Evolutionary conservation across 441 rosid species (phyloP), one percentile per base, ranked within the genome.

Genomic region (Geranium incanum): DNA sequence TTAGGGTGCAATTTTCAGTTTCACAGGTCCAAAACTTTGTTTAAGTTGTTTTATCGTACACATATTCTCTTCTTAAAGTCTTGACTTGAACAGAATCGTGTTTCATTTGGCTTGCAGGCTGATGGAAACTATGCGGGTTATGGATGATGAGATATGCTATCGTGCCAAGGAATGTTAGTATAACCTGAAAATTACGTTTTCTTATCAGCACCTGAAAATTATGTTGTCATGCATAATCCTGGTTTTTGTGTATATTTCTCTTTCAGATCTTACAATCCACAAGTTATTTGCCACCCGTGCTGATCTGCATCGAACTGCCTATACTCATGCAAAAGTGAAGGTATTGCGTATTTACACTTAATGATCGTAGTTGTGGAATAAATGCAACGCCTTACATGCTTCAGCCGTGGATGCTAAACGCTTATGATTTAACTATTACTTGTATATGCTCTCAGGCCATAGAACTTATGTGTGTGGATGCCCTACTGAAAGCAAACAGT

Each of bases 311-410:
- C 89, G 96, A 74, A 91, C 93, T 7, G 96, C 91, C 73, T 93
- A 93, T 76, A 87, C 87, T 13, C 97, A 93, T 83, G 83, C 97
- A 73, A 93, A 93, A 89, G 97, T 89, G 71, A 93, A 89, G 97
- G 98, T 93, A 79, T 18, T 48, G 64, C 43, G 5, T 57, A 74
- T 63, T 66, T 75, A 11, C 57, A 71, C 66, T 43, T 55, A 8
- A 60, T 57, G 63, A 19, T 60, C 21, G 36, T 38, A 18, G 66
- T 48, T 37, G 6, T 69, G 50, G 55, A 48, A 57, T 28, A 50
- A 5, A 21, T 64, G 36, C 18, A 19, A 18, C 18, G 33, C 36
- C 66, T 60, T 60, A 12, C 66, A 62, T 60, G 66, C 19, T 50
- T 50, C 59, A 50, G 59, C 59, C 1, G 19, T 60, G 65, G 36